These are phyloP conservation scores for Cordyceps javanica DNA, from an alignment of 2,329 filamentous ascomycete genomes.

Conservation along the genomic window DNA sequence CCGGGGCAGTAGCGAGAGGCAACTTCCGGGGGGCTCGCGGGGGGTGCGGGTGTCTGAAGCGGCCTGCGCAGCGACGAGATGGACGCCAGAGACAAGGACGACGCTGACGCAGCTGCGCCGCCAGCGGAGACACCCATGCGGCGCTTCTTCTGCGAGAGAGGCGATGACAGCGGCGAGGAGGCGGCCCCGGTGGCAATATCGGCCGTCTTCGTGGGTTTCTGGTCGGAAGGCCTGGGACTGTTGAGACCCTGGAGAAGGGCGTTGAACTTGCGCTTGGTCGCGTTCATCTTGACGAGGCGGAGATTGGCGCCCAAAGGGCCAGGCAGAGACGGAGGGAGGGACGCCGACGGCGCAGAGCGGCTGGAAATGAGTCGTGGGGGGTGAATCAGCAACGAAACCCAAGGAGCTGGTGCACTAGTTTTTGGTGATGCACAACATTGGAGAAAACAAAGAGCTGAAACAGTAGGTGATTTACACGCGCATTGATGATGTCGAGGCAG, in stretches of 20 bases:
- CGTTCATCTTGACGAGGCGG: slow-evolving; percentile 48
- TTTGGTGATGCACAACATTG: not conserved
- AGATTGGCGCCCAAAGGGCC: not conserved
- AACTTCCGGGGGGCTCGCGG: slow-evolving; percentile 17
- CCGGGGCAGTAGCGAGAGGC: slow-evolving; percentile 73
- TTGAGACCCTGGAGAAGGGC: slow-evolving; percentile 63
- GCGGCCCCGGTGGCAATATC: not conserved
- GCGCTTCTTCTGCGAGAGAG: slow-evolving; percentile 39
- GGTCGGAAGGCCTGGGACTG: slow-evolving; percentile 29
- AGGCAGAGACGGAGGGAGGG: not conserved
- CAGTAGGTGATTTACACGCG: not conserved
- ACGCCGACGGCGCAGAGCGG: not conserved
- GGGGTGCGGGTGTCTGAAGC: slow-evolving; percentile 14
- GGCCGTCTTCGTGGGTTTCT: slow-evolving; percentile 12
- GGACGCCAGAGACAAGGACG: slow-evolving; percentile 22
- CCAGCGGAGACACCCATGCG: slow-evolving; percentile 40
- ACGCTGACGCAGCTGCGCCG: slow-evolving; percentile 5
- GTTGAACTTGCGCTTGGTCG: slow-evolving; percentile 81
- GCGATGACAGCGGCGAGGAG: not conserved
- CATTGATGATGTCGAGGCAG: not conserved
- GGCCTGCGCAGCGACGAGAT: slow-evolving; percentile 9
- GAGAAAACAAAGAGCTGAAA: not conserved
- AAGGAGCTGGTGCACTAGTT: not conserved
- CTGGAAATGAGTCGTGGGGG: not conserved
- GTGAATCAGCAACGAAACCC: slow-evolving; percentile 1